These are phyloP conservation scores for Penicillium vulpinum DNA, from an alignment of 2,329 filamentous ascomycete species.

Conservation along the genomic window DNA sequence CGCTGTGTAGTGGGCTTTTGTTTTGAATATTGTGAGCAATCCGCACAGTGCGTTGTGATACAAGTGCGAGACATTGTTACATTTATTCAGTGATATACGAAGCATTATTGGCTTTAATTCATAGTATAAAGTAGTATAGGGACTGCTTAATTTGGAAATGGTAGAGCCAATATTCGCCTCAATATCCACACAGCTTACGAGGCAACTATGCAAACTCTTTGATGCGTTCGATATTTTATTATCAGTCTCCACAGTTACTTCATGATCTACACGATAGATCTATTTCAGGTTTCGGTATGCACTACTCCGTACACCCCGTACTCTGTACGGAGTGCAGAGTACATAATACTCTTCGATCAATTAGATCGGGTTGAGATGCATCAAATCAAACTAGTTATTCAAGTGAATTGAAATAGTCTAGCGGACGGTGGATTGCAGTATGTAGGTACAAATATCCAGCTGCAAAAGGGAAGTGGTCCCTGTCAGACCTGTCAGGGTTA, in stretches of 20 bases:
- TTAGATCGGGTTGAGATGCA: neutral
- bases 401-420: neutral
- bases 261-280: neutral
- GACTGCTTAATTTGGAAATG: neutral
- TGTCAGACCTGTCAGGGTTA: neutral
- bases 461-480: neutral
- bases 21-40: neutral
- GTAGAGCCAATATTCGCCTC: neutral
- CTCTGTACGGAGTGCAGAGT: neutral
- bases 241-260: neutral
- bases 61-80: neutral
- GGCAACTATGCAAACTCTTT: neutral
- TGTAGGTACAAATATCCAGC: neutral
- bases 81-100: neutral
- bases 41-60: neutral
- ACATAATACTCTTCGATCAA: neutral
- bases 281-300: too few relatives aligned
- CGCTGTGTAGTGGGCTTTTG: neutral
- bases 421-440: too few relatives aligned
- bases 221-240: neutral
- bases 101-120: neutral
- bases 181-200: neutral
- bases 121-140: neutral
- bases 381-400: neutral
- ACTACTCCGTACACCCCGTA: too few relatives aligned